These are phyloP conservation scores for Fraxinus dipetala DNA, from an alignment of 305 asterid species.

Conservation along the genomic window DNA sequence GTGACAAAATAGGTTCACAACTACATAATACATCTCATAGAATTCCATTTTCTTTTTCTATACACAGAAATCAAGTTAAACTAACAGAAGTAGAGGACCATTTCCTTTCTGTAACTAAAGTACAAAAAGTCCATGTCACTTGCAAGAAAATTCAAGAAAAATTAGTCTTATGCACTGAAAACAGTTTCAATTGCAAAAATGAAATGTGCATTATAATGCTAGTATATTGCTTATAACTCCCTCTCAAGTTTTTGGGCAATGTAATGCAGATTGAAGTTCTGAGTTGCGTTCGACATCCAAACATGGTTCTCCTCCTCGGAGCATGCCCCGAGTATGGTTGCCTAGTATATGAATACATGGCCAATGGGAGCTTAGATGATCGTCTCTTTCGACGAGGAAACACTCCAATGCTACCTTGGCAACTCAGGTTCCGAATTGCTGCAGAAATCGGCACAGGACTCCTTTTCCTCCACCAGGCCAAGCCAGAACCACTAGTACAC, in stretches of 20 bases:
- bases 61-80: not conserved
- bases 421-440: conserved; percentile 69
- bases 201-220: not conserved
- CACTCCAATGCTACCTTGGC: conserved; percentile 77
- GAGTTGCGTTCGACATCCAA: conserved; percentile 81
- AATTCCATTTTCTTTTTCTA: not conserved
- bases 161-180: not conserved
- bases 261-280: conserved; percentile 73
- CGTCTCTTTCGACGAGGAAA: conserved; percentile 37
- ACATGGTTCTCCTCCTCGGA: conserved; percentile 93
- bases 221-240: not conserved
- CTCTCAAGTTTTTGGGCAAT: not conserved
- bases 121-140: not conserved
- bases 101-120: not conserved
- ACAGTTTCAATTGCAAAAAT: not conserved
- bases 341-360: conserved; percentile 26
- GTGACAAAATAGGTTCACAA: not conserved
- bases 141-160: not conserved
- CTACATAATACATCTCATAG: not conserved
- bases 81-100: not conserved
- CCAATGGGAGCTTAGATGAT: conserved; percentile 56
- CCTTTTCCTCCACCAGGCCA: conserved; percentile 58
- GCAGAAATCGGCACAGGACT: conserved; percentile 79
- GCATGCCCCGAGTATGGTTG: conserved; percentile 90
- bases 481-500: conserved; percentile 57